These are phyloP conservation scores for Vitis vinifera DNA, from an alignment of 164 flowering plant species.

Conservation along the genomic window DNA sequence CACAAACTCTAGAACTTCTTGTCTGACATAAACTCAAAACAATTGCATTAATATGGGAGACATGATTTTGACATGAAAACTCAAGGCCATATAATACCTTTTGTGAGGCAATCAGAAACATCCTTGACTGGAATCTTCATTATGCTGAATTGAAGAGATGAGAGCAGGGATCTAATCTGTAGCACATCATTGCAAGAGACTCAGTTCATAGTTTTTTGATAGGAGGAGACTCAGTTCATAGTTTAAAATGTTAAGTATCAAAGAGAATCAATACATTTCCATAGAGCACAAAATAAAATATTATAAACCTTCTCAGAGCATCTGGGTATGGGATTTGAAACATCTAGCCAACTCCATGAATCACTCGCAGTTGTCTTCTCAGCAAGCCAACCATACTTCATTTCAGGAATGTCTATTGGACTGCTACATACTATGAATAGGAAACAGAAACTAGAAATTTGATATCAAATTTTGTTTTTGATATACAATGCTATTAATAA, in stretches of 20 bases:
- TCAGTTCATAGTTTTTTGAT: neutral
- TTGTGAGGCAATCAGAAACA: conserved; percentile 44
- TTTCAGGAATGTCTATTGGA: conserved; percentile 69
- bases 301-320: conserved; percentile 65
- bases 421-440: conserved; percentile 73
- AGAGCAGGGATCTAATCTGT: conserved; percentile 64
- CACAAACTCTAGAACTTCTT: neutral
- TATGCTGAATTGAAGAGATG: conserved; percentile 61
- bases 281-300: conserved; percentile 4
- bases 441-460: conserved; percentile 2
- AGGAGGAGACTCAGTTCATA: neutral
- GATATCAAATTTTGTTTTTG: neutral
- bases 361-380: conserved; percentile 27
- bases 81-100: conserved; percentile 43
- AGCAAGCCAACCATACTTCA: conserved; percentile 60
- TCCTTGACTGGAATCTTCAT: conserved; percentile 75
- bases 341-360: conserved; percentile 77
- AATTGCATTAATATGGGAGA: too few species aligned
- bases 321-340: conserved; percentile 56
- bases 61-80: too few species aligned
- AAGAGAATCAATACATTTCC: neutral
- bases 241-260: conserved; percentile 1
- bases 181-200: neutral
- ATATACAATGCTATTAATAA: neutral
- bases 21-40: neutral